Conservation (phyloP, 169 alveolate species). For the Plasmodium cynomolgi region DNA sequence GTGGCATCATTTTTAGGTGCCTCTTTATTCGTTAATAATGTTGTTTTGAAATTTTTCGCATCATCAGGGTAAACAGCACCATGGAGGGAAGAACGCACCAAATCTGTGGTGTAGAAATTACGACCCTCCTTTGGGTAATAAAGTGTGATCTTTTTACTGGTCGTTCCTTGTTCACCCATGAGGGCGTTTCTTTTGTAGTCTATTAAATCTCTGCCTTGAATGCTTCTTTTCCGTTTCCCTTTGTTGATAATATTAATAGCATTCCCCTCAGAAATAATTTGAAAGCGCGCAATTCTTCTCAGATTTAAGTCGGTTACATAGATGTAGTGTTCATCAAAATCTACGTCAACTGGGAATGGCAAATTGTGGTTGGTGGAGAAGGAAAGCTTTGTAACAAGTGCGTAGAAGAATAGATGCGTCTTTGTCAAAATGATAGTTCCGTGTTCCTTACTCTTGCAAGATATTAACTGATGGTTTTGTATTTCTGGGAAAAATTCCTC, state of each 20-base stretch:
- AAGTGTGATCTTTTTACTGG: neutral
- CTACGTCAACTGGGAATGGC: constrained; percentile 63
- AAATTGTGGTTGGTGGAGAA: constrained; percentile 65
- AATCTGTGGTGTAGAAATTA: neutral
- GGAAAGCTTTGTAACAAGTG: constrained; percentile 5
- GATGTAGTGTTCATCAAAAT: constrained; percentile 53
- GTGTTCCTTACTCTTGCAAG: constrained; percentile 43
- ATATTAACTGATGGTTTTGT: constrained; percentile 39
- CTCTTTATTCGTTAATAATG: neutral
- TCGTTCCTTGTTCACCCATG: neutral
- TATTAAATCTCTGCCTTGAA: constrained; percentile 1
- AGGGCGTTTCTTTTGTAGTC: neutral
- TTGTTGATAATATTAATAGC: neutral
- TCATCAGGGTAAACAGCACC: neutral
- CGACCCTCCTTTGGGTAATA: neutral
- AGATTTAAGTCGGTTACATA: constrained; percentile 43
- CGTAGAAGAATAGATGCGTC: constrained; percentile 40
- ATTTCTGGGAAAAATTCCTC: constrained; percentile 20
- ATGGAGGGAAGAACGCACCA: neutral
- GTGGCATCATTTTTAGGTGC: neutral
- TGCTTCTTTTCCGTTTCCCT: constrained; percentile 16
- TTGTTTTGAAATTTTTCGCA: neutral
- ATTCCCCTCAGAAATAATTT: constrained; percentile 14
- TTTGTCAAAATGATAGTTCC: constrained; percentile 61
- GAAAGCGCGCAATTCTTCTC: constrained; percentile 61